Percentiles rank a stretch among this genome's conserved stretches.
Conservation (phyloP, 768 basidiomycete genomes). For the Agaricus sinodeliciosus region DNA sequence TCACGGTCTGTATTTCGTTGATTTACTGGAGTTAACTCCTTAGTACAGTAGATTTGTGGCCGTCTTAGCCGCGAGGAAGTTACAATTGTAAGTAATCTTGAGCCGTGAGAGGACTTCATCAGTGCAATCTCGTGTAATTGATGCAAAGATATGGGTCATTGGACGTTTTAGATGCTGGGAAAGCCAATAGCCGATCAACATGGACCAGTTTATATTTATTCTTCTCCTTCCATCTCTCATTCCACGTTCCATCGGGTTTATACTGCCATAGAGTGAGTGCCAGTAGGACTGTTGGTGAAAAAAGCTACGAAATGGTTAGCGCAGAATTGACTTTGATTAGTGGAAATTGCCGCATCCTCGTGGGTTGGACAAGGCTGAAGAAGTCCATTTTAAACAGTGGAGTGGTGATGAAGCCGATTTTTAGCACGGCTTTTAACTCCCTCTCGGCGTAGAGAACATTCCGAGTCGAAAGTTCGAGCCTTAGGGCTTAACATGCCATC, state of each 20-base stretch:
- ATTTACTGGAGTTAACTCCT: no score
- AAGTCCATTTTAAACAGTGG: neutral
- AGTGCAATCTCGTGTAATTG: neutral
- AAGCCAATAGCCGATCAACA: neutral
- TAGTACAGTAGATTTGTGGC: no score
- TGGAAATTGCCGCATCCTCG: neutral
- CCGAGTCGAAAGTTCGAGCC: neutral
- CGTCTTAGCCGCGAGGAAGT: no score
- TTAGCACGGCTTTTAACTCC: neutral
- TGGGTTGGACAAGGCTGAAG: neutral
- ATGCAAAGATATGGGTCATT: neutral
- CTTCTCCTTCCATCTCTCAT: no score
- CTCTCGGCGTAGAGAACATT: neutral
- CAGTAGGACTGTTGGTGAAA: no score
- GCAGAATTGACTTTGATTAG: neutral
- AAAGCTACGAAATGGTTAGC: neutral
- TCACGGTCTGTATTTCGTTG: no score
- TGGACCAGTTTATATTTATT: neutral
- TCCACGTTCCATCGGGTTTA: no score
- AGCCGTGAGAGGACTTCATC: neutral
- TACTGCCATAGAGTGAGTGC: no score
- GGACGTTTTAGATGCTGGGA: neutral
- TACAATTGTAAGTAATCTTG: no score
- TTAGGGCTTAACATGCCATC: neutral
- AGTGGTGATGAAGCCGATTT: neutral